Percentiles rank a stretch among this genome's conserved stretches.
phyloP scores from a whole-genome alignment of 257 asterid species.

The Petunia secreta region DNA sequence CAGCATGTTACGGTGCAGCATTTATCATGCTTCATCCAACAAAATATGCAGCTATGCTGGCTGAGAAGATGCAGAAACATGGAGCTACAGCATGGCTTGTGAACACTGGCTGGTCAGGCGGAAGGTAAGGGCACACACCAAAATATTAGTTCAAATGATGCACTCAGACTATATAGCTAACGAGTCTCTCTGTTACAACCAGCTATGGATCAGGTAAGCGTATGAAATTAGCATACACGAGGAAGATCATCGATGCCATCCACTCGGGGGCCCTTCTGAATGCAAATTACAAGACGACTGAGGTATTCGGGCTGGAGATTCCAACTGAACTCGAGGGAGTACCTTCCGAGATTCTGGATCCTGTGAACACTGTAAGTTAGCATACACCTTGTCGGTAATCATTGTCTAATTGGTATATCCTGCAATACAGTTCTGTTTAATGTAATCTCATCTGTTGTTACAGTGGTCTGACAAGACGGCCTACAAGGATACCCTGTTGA shows the following conservation, averaged over 20 bases:
- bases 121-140: constrained; percentile 55
- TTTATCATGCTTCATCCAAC: constrained; percentile 94
- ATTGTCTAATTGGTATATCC: neutral
- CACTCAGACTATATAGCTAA: neutral
- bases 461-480: constrained; percentile 82
- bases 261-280: constrained; percentile 71
- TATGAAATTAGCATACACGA: constrained; percentile 80
- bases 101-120: constrained; percentile 96
- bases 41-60: constrained; percentile 85
- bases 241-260: constrained; percentile 89
- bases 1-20: constrained; percentile 98
- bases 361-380: constrained; percentile 78
- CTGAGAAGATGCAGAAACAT: constrained; percentile 82
- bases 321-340: constrained; percentile 85
- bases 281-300: constrained; percentile 65
- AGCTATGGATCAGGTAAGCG: constrained; percentile 86
- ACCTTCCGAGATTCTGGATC: constrained; percentile 86
- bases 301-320: constrained; percentile 89
- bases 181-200: constrained; percentile 19
- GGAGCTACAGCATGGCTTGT: constrained; percentile 97
- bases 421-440: neutral
- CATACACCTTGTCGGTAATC: neutral
- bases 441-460: constrained; percentile 25
- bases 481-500: constrained; percentile 65
- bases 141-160: neutral